Evolutionary conservation across 176 grass and related monocot species (phyloP), one percentile per base, ranked within the genome.

Genomic region (Chrysopogon serrulatus): DNA sequence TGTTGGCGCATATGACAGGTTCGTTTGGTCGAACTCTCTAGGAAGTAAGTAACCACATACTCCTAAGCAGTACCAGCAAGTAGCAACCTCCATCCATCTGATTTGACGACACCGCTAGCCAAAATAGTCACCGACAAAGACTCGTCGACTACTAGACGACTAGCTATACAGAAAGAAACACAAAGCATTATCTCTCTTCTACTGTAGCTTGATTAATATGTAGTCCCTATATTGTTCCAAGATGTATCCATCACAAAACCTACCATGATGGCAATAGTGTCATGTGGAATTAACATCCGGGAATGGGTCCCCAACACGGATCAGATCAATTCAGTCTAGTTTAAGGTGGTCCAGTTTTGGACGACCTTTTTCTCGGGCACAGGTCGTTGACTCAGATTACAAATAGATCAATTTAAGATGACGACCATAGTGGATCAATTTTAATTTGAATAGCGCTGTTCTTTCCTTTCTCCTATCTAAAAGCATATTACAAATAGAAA

Each of bases 91-190:
- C 3, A 1, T 62, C 73, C 73, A 71, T 42, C 65, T 72, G 64
- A 88, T 78, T 78, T 83, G 79, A 88, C 80, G 66, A 31, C 13
- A 73, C 86, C 15, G 39, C 18, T 69, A 68, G 66, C 19, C 21
- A n/a, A n/a, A n/a, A n/a, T n/a, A n/a, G n/a, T n/a, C n/a, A n/a
- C n/a, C n/a, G n/a, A n/a, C n/a, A n/a, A 15, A 13, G 74, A 88
- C 86, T 65, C 43, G 5, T 79, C 80, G 73, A 32, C 24, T 5
- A 42, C 6, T 42, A 42, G 40, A n/a, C n/a, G n/a, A n/a, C 6
- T 14, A 5, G 10, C 59, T 17, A 28, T 24, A 37, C 31, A 26
- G n/a, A 84, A 60, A 39, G 53, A 76, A 62, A 77, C 31, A 19
- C 36, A 9, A 27, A 63, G 21, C 35, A 44, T 79, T 30, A 1